These are phyloP conservation scores for Hirschioporus abietinus DNA, from an alignment of 768 basidiomycete species.

Conservation along the genomic window DNA sequence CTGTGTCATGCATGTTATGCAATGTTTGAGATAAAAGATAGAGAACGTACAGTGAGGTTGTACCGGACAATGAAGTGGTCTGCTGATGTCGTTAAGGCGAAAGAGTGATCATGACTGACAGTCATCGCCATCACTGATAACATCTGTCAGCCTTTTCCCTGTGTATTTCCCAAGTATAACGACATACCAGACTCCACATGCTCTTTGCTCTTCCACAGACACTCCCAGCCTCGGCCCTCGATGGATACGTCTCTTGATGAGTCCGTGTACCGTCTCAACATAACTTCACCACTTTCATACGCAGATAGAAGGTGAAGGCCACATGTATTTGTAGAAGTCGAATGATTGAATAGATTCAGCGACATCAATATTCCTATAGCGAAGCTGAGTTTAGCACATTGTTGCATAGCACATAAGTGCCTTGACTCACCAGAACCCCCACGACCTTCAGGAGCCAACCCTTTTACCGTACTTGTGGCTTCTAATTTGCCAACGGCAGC, in stretches of 20 bases:
- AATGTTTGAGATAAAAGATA: not conserved
- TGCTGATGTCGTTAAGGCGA: constrained; percentile 79
- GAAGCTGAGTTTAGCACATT: not conserved
- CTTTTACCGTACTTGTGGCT: constrained; percentile 14
- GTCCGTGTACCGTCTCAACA: constrained; percentile 48
- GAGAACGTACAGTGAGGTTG: constrained; percentile 41
- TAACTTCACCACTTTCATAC: constrained; percentile 88
- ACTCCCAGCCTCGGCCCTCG: constrained; percentile 71
- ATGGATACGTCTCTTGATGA: constrained; percentile 44
- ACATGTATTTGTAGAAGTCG: constrained; percentile 18
- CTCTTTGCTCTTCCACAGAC: constrained; percentile 57
- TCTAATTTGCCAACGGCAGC: constrained; percentile 73
- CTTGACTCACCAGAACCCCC: not conserved
- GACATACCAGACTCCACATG: constrained; percentile 70
- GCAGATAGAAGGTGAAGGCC: constrained; percentile 63
- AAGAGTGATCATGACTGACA: constrained; percentile 49
- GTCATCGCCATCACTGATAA: constrained; percentile 80
- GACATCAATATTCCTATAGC: constrained; percentile 84
- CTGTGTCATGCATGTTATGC: not conserved
- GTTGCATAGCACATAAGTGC: not conserved
- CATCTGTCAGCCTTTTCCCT: not conserved
- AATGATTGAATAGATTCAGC: constrained; percentile 56
- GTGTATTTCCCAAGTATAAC: not conserved
- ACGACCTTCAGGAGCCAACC: not conserved
- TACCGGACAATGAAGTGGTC: constrained; percentile 75